phyloP scores from a whole-genome alignment of 2,329 filamentous ascomycete species.

The Leptosphaerulina australis region DNA sequence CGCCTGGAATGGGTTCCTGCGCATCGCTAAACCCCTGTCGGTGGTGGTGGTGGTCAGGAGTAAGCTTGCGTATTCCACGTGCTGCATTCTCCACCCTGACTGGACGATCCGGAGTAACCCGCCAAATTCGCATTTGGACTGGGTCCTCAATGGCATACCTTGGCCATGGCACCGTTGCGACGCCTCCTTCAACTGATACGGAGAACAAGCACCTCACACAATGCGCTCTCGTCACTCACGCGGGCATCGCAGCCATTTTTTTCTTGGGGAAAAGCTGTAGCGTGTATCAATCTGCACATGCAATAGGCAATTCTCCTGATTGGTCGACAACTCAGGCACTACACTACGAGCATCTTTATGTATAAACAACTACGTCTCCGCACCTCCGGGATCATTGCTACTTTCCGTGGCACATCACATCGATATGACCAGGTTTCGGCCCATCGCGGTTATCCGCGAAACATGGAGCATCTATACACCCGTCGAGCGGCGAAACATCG shows the following conservation, averaged over 20 bases:
- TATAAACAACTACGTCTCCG: slow-evolving; percentile 34
- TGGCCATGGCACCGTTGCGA: slow-evolving; percentile 26
- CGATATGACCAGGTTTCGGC: slow-evolving; percentile 27
- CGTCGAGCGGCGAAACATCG: slow-evolving; percentile 50
- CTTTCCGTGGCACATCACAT: slow-evolving; percentile 25
- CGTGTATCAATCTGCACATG: slow-evolving; percentile 29
- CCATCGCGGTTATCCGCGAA: slow-evolving; percentile 33
- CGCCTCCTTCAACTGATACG: slow-evolving; percentile 25
- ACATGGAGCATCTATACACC: slow-evolving; percentile 46
- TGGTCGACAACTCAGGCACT: slow-evolving; percentile 23
- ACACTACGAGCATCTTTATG: slow-evolving; percentile 22
- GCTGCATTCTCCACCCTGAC: slow-evolving; percentile 23
- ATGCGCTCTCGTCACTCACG: slow-evolving; percentile 33
- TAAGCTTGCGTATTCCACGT: slow-evolving; percentile 15
- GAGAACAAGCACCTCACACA: slow-evolving; percentile 23
- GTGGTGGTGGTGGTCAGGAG: slow-evolving; percentile 13
- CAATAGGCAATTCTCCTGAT: slow-evolving; percentile 22
- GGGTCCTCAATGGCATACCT: slow-evolving; percentile 28
- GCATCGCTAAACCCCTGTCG: slow-evolving; percentile 15
- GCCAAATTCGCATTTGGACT: slow-evolving; percentile 27
- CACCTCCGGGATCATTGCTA: slow-evolving; percentile 24
- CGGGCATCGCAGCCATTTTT: slow-evolving; percentile 26
- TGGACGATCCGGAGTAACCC: slow-evolving; percentile 24
- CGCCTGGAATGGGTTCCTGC: slow-evolving; percentile 8
- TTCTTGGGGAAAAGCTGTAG: slow-evolving; percentile 24